phyloP scores from a whole-genome alignment of 2,329 filamentous ascomycete species.

The Hymenoscyphus linearis region DNA sequence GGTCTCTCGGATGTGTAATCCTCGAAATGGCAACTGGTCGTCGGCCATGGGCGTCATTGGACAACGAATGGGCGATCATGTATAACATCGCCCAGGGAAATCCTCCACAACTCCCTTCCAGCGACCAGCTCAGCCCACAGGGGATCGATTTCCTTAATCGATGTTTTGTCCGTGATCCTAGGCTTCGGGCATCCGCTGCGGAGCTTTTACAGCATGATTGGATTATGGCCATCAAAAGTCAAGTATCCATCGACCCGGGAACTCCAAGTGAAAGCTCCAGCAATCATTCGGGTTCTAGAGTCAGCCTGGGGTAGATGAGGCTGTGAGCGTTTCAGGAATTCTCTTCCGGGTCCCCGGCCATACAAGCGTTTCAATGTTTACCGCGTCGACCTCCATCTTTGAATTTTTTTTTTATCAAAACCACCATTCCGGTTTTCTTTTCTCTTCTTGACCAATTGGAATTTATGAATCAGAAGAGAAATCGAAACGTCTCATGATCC shows the following conservation, averaged over 20 bases:
- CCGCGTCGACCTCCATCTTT: not conserved
- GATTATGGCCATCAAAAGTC: conserved; percentile 63
- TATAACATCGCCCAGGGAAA: conserved; percentile 99
- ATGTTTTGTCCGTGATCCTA: conserved; percentile 83
- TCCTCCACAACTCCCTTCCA: conserved; percentile 74
- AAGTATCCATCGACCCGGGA: conserved; percentile 55
- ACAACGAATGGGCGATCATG: conserved; percentile 99
- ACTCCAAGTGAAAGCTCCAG: conserved; percentile 51
- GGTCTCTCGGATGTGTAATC: conserved; percentile 94
- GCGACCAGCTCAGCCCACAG: conserved; percentile 75
- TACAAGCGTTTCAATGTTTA: not conserved
- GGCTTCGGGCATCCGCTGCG: conserved; percentile 71
- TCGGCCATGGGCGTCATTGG: conserved; percentile 88
- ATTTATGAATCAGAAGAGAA: not conserved
- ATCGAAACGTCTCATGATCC: conserved; percentile 3
- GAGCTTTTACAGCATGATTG: conserved; percentile 93
- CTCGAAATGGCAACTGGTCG: conserved; percentile 96
- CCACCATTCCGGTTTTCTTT: not conserved
- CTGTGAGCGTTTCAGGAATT: not conserved
- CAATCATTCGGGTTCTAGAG: conserved; percentile 19
- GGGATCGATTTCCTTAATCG: conserved; percentile 84
- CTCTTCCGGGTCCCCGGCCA: not conserved
- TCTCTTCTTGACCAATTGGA: not conserved
- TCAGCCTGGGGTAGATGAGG: conserved; percentile 20
- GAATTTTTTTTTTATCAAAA: not conserved